phyloP scores from a whole-genome alignment of 2,329 filamentous ascomycete genomes.

The Talaromyces piceae region DNA sequence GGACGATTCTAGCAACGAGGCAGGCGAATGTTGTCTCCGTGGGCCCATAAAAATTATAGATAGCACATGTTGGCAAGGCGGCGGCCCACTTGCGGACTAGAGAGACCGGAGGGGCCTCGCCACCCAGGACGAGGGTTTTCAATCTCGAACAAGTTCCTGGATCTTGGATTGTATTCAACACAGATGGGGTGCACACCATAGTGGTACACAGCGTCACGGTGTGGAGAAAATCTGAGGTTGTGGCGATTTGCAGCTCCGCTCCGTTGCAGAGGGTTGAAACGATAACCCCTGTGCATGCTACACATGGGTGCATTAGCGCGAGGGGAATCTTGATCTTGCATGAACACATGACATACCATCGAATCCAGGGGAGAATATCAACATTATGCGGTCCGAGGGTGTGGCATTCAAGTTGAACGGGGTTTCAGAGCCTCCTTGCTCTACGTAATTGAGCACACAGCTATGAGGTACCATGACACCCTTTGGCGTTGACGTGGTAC shows the following conservation, averaged over 20 bases:
- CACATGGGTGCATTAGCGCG: background rate
- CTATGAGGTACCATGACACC: constrained; percentile 13
- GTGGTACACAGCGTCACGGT: background rate
- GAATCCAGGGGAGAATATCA: constrained; percentile 20
- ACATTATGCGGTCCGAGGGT: constrained; percentile 11
- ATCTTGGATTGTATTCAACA: background rate
- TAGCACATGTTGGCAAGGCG: background rate
- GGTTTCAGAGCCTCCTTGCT: background rate
- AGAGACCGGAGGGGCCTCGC: background rate
- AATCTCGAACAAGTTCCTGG: background rate
- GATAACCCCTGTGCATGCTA: constrained; percentile 11
- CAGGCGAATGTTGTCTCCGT: background rate
- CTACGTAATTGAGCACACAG: constrained; percentile 1
- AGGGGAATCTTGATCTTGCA: background rate
- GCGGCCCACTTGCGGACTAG: background rate
- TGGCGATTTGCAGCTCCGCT: constrained; percentile 12
- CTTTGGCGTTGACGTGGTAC: constrained; percentile 14
- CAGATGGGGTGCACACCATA: background rate
- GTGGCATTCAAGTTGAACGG: constrained; percentile 5
- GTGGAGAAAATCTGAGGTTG: background rate
- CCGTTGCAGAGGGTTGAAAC: constrained; percentile 17
- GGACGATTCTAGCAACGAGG: background rate
- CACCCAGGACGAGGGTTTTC: background rate
- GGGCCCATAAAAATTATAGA: constrained; percentile 1
- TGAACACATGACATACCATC: constrained; percentile 15